A percentile compares a stretch with the other conserved stretches of the same genome.
Conservation (phyloP, 805 yeast species). For the Lipomyces mesembrius region DNA sequence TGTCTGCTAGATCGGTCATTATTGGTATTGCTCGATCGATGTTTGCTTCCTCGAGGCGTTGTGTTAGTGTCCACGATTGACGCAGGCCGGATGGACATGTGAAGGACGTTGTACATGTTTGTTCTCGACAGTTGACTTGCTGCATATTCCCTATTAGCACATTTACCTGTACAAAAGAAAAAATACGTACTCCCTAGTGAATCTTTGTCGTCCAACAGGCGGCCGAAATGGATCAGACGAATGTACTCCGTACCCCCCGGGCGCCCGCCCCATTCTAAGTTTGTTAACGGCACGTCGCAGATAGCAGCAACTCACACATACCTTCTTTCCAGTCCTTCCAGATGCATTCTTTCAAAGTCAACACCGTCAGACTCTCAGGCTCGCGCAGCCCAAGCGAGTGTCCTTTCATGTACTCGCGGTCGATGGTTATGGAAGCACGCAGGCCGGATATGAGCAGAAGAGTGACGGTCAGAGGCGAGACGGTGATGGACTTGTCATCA, state of each 20-base stretch:
- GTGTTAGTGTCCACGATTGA: slow-evolving; percentile 21
- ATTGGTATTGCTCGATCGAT: slow-evolving; percentile 3
- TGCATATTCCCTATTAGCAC: not conserved
- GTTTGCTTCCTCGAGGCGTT: slow-evolving; percentile 4
- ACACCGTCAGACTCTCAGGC: slow-evolving; percentile 31
- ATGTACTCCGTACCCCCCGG: slow-evolving; percentile 25
- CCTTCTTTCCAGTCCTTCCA: slow-evolving; percentile 33
- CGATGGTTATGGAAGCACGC: slow-evolving; percentile 22
- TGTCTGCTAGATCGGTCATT: slow-evolving; percentile 9
- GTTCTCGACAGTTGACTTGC: slow-evolving; percentile 23
- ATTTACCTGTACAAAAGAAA: not conserved
- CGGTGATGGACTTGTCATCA: slow-evolving; percentile 15
- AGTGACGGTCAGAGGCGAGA: slow-evolving; percentile 24
- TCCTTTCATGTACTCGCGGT: slow-evolving; percentile 20
- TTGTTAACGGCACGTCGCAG: not conserved
- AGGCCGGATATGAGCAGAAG: slow-evolving; percentile 31
- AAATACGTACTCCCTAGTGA: slow-evolving; percentile 16
- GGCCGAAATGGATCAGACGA: slow-evolving; percentile 35
- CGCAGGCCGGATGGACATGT: slow-evolving; percentile 33
- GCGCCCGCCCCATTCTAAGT: slow-evolving; percentile 32
- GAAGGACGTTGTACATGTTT: slow-evolving; percentile 31
- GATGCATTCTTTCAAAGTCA: slow-evolving; percentile 22
- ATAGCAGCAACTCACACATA: not conserved
- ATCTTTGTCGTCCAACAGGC: slow-evolving; percentile 26
- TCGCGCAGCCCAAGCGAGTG: slow-evolving; percentile 23